phyloP scores from a whole-genome alignment of 2,329 filamentous ascomycete genomes.

The Cordyceps militaris region DNA sequence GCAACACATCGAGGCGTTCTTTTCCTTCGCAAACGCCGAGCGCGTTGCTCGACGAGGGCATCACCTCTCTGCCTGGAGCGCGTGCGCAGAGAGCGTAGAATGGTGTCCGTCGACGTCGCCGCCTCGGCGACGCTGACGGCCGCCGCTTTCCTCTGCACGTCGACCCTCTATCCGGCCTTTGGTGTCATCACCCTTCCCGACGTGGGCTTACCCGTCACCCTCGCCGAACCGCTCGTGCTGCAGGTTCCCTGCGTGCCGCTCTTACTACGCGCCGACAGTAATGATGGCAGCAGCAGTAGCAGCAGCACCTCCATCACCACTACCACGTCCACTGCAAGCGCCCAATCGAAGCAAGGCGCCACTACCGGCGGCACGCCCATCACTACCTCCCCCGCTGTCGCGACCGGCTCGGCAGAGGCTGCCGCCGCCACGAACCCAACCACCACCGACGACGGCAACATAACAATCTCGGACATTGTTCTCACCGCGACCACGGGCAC shows the following conservation, averaged over 20 bases:
- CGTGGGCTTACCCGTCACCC: slow-evolving; percentile 46
- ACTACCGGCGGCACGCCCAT: not conserved
- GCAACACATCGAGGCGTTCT: not conserved
- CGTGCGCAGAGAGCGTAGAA: not conserved
- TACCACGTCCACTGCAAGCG: not conserved
- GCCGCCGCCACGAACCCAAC: slow-evolving; percentile 32
- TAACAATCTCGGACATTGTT: slow-evolving; percentile 2
- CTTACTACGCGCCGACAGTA: slow-evolving; percentile 16
- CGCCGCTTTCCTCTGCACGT: slow-evolving; percentile 31
- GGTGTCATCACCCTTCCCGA: slow-evolving; percentile 44
- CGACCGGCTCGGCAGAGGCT: not conserved
- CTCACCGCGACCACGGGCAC: slow-evolving; percentile 1
- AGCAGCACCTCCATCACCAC: too few relatives aligned
- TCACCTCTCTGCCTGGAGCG: too few relatives aligned
- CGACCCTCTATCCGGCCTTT: slow-evolving; percentile 36
- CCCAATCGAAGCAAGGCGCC: not conserved
- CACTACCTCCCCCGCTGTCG: not conserved
- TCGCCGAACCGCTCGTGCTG: slow-evolving; percentile 54
- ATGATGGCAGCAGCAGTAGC: not conserved
- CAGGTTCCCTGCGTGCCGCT: slow-evolving; percentile 25
- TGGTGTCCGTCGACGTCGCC: slow-evolving; percentile 12
- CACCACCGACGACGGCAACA: slow-evolving; percentile 33
- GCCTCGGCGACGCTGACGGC: slow-evolving; percentile 22
- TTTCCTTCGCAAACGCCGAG: not conserved
- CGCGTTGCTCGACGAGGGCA: not conserved